A percentile compares a stretch with the other conserved stretches of the same genome.
These are phyloP conservation scores for Ceratocystis harringtonii DNA, from an alignment of 2,329 filamentous ascomycete species.

Conservation along the genomic window DNA sequence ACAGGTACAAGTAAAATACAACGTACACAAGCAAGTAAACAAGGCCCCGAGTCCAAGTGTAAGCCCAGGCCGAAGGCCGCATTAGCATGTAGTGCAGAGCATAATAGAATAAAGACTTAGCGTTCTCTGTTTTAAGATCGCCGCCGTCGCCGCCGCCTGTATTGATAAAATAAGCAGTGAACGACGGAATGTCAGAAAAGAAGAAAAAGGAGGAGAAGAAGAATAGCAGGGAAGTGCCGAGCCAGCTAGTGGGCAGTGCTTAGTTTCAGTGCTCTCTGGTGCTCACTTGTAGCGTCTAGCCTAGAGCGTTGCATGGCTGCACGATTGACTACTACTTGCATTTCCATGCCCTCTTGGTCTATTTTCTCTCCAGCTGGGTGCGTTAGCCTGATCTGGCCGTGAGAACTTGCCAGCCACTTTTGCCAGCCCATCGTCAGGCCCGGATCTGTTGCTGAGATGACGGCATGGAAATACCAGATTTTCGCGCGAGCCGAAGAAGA, in stretches of 20 bases:
- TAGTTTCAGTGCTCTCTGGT: neutral
- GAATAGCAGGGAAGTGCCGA: neutral
- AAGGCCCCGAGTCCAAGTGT: neutral
- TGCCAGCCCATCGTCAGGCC: neutral
- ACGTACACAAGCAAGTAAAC: neutral
- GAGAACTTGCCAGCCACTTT: too few species aligned
- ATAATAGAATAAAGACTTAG: neutral
- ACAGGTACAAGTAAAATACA: too few species aligned
- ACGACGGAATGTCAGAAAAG: neutral
- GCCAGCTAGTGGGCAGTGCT: neutral
- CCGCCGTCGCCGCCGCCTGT: neutral
- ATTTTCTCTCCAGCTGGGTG: neutral
- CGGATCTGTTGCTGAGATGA: conserved; percentile 2
- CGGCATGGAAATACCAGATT: neutral
- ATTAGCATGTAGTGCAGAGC: neutral
- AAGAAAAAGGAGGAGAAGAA: neutral
- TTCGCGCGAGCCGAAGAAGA: conserved; percentile 5
- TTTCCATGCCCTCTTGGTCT: neutral
- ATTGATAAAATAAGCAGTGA: too few species aligned
- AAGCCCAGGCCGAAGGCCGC: neutral
- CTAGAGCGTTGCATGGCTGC: too few species aligned
- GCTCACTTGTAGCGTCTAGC: neutral
- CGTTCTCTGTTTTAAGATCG: neutral
- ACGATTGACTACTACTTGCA: too few species aligned
- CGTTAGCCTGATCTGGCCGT: too few species aligned